Evolutionary conservation across 2,329 filamentous ascomycete species (phyloP).

Genomic region (Diplodia mutila): DNA sequence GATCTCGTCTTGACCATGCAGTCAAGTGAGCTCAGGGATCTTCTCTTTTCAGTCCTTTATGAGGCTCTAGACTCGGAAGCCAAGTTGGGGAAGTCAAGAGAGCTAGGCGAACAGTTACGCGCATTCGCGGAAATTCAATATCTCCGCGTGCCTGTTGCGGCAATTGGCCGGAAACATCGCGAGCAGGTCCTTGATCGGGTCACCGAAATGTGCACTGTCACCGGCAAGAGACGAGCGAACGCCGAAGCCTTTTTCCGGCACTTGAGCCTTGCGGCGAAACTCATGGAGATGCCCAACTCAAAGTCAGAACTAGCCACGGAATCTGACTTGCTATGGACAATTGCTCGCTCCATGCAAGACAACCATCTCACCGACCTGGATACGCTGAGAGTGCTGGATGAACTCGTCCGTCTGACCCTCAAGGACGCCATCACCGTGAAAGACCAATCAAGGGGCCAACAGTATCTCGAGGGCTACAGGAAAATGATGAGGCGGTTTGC

Average conservation of each 20-base stretch:
- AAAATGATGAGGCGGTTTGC: slow-evolving; percentile 29
- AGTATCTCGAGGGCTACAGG: slow-evolving; percentile 36
- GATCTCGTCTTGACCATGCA: slow-evolving; percentile 20
- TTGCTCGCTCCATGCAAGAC: slow-evolving; percentile 18
- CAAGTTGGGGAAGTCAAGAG: slow-evolving; percentile 7
- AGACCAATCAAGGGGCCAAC: slow-evolving; percentile 39
- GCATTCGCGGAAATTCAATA: slow-evolving; percentile 31
- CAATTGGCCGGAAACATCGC: slow-evolving; percentile 38
- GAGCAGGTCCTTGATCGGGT: slow-evolving; percentile 39
- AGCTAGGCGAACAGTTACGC: slow-evolving; percentile 21
- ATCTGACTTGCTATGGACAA: slow-evolving; percentile 12
- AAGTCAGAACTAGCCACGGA: slow-evolving; percentile 36
- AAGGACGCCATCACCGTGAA: slow-evolving; percentile 40
- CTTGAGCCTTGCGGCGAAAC: slow-evolving; percentile 31
- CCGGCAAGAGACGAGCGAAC: slow-evolving; percentile 11
- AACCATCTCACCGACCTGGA: background rate
- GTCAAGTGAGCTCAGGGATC: slow-evolving; percentile 20
- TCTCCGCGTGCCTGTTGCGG: slow-evolving; percentile 33
- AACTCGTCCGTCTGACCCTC: slow-evolving; percentile 35
- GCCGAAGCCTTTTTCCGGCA: slow-evolving; percentile 19
- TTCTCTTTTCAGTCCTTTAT: slow-evolving; percentile 15
- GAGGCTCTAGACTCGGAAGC: slow-evolving; percentile 16
- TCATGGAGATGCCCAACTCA: slow-evolving; percentile 43
- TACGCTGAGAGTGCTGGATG: slow-evolving; percentile 33
- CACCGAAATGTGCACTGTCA: slow-evolving; percentile 30